Evolutionary conservation across 495 filamentous ascomycete genomes (phyloP).

Genomic region (Terfezia claveryi): DNA sequence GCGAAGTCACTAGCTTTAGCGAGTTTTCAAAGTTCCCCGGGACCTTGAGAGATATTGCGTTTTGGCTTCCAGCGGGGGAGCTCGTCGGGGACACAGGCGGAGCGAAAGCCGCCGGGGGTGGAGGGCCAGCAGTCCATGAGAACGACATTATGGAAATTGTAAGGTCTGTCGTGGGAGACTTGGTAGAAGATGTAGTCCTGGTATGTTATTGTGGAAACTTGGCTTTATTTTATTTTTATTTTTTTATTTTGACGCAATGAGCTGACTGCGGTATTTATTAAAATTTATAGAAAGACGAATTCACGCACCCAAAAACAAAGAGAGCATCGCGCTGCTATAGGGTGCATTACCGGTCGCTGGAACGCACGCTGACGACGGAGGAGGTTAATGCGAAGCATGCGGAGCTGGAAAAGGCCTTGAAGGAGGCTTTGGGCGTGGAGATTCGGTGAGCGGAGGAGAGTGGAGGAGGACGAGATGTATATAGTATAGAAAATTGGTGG

Average conservation of each 20-base stretch:
- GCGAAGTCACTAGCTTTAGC: constrained; percentile 40
- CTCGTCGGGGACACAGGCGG: constrained; percentile 3
- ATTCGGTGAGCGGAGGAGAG: constrained; percentile 33
- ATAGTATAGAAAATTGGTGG: not conserved
- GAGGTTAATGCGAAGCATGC: constrained; percentile 60
- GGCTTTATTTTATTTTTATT: no score
- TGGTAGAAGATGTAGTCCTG: constrained; percentile 66
- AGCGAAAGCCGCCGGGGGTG: constrained; percentile 32
- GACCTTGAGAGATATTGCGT: constrained; percentile 77
- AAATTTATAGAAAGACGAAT: constrained; percentile 55
- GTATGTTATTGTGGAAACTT: constrained; percentile 18
- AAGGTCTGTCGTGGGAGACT: constrained; percentile 52
- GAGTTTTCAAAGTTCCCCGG: constrained; percentile 78
- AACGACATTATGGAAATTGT: constrained; percentile 96
- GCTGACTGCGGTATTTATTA: no score
- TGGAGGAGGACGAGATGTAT: not conserved
- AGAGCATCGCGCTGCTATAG: constrained; percentile 74
- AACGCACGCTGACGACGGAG: constrained; percentile 62
- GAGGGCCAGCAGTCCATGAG: constrained; percentile 46
- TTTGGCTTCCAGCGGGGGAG: constrained; percentile 43
- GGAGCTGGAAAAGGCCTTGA: constrained; percentile 36
- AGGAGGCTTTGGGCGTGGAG: constrained; percentile 53
- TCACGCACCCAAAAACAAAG: constrained; percentile 68
- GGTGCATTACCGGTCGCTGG: constrained; percentile 76
- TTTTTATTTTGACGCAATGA: no score